Base-by-base conservation (phyloP, 495 filamentous ascomycete species). In the Xylaria flabelliformis region DNA sequence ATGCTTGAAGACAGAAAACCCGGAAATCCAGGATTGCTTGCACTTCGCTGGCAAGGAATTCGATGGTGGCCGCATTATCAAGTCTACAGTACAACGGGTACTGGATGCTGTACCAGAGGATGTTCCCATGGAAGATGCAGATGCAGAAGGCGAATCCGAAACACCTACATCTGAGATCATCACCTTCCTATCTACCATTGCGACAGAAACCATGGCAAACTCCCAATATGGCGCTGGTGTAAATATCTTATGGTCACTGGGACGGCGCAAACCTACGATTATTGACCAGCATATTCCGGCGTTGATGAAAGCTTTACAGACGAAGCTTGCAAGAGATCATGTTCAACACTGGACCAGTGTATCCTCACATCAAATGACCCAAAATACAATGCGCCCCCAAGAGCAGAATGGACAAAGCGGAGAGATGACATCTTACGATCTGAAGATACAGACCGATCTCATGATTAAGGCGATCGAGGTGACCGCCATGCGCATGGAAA, bases 401-500 rank as follows among this genome's bases (percentile, higher is more conserved):
- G 84, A 86, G 24, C 84, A 86, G 17, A 83, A 83, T 36, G 36
- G 51, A 46, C 81, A 82, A 50, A 73, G 83, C 12, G 88, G 84
- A 39, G 84, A 90, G 55, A 88, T 94, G 71, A 91, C 92, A 70
- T 81, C 90, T 29, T 90, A 93, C 72, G 94, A 97, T 61, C 85
- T 92, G 21, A 92, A 97, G 76, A 89, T 97, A 63, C 94, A 94
- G 39, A 94, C 93, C 6, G 89, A 91, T 55, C 82, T 98, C 59
- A 97, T 97, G 74, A 87, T 97, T 70, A 99, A 98, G 83, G 92
- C 94, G 1, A 94, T 98, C 74, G 94, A 98, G 76, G 88, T 97
- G 61, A 92, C 95, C 5, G 91, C 95, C 0, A 88, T 93, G 65
- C 91, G 97, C 63, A 98, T 99, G 90, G 94, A 95, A 76, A 90